Percentiles rank a stretch among this genome's conserved stretches.
Evolutionary conservation across 805 yeast genomes (phyloP).

Genomic region (Metschnikowia bowlesiae): DNA sequence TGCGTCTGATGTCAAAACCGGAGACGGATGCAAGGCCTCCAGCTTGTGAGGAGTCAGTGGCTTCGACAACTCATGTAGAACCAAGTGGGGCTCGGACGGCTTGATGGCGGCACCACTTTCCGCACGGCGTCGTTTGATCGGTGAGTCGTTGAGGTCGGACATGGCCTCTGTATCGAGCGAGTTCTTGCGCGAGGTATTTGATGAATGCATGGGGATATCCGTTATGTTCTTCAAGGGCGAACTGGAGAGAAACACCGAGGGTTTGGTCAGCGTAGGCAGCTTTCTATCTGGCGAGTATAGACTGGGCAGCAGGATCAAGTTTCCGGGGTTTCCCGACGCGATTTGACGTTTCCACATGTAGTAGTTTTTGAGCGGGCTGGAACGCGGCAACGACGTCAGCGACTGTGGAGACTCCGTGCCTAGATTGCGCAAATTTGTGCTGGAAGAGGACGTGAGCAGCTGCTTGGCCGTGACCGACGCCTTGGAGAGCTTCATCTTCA

Average conservation of each 20-base stretch:
- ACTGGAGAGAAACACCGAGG: conserved; percentile 31
- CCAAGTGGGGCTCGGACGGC: conserved; percentile 21
- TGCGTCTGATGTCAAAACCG: conserved; percentile 18
- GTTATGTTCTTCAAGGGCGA: conserved; percentile 30
- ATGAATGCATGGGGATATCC: conserved; percentile 2
- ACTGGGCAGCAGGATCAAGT: conserved; percentile 26
- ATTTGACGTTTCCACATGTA: conserved; percentile 24
- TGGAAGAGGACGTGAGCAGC: conserved; percentile 18
- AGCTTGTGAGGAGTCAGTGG: conserved; percentile 26
- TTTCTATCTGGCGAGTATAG: conserved; percentile 37
- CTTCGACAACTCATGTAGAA: conserved; percentile 26
- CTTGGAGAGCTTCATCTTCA: conserved; percentile 37
- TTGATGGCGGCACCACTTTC: conserved; percentile 13
- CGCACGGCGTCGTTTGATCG: conserved; percentile 26
- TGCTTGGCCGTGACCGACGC: conserved; percentile 45
- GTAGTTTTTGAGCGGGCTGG: conserved; percentile 31
- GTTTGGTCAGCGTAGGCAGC: conserved; percentile 37
- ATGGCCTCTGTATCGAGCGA: conserved; percentile 10
- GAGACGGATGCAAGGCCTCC: conserved; percentile 25
- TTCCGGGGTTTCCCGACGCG: conserved; percentile 19
- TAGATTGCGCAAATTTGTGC: conserved; percentile 16
- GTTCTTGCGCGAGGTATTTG: conserved; percentile 7
- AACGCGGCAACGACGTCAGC: conserved; percentile 15
- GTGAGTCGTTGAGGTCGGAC: conserved; percentile 24
- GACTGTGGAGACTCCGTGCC: conserved; percentile 19